Conservation (phyloP, 2,329 filamentous ascomycete species). For the Westerdykella aurantiaca region DNA sequence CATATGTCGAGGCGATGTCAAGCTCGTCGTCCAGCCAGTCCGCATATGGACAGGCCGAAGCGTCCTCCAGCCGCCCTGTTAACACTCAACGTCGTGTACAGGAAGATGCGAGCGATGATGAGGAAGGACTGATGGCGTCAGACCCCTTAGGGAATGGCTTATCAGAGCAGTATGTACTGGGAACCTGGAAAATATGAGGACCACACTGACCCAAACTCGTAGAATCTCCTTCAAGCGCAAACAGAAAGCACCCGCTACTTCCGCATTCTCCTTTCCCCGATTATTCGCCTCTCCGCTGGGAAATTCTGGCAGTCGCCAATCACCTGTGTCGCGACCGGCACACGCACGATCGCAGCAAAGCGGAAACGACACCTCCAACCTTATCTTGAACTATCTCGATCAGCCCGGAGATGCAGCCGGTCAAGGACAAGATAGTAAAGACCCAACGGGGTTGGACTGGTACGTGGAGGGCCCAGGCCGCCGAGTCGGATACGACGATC, state of each 20-base stretch:
- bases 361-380: slow-evolving; percentile 32
- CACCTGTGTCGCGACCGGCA: slow-evolving; percentile 23
- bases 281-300: slow-evolving; percentile 41
- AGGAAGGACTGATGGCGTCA: slow-evolving; percentile 47
- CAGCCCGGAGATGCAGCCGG: slow-evolving; percentile 33
- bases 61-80: slow-evolving; percentile 41
- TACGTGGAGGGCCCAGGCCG: slow-evolving; percentile 82
- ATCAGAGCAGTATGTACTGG: slow-evolving; percentile 37
- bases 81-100: slow-evolving; percentile 32
- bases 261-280: slow-evolving; percentile 39
- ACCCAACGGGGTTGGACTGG: slow-evolving; percentile 61
- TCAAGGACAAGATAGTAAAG: slow-evolving; percentile 41
- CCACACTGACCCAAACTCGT: not conserved
- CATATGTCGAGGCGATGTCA: slow-evolving; percentile 36
- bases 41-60: slow-evolving; percentile 36
- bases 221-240: slow-evolving; percentile 68
- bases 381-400: slow-evolving; percentile 41
- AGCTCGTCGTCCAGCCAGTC: slow-evolving; percentile 34
- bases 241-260: slow-evolving; percentile 43
- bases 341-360: slow-evolving; percentile 21
- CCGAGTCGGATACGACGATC: slow-evolving; percentile 88
- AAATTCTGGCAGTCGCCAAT: slow-evolving; percentile 22
- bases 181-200: not conserved
- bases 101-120: slow-evolving; percentile 46
- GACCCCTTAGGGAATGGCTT: slow-evolving; percentile 52